phyloP scores from a whole-genome alignment of 208 protist genomes.

The Strigomonas culicis region DNA sequence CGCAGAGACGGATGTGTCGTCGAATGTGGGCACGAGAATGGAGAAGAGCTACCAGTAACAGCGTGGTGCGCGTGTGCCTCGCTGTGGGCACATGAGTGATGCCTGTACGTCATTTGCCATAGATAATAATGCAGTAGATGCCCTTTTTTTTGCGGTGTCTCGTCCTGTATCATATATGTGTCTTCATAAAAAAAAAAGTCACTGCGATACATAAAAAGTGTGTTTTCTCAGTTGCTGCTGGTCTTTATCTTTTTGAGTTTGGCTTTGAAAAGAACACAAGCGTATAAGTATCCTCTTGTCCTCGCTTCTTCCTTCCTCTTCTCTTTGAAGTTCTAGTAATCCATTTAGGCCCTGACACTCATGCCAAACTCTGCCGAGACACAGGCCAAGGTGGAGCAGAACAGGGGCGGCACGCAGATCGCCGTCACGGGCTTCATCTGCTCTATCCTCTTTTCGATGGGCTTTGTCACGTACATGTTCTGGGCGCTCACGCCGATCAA shows the following conservation, averaged over 20 bases:
- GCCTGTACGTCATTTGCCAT: too few species aligned
- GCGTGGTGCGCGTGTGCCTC: too few species aligned
- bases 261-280: too few species aligned
- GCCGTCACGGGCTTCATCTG: constrained; percentile 90
- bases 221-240: too few species aligned
- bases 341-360: too few species aligned
- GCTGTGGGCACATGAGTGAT: too few species aligned
- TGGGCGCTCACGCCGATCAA: constrained; percentile 68
- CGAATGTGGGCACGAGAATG: not conserved
- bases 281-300: too few species aligned
- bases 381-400: not conserved
- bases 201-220: too few species aligned
- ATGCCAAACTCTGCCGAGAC: not conserved
- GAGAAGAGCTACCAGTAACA: not conserved
- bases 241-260: too few species aligned
- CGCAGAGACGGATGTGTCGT: constrained; percentile 24
- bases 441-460: constrained; percentile 52
- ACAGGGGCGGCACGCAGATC: constrained; percentile 12
- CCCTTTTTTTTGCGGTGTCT: too few species aligned
- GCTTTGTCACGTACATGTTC: constrained; percentile 60
- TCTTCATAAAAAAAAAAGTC: not conserved
- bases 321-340: not conserved
- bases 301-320: not conserved
- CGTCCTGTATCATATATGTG: not conserved
- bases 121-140: too few species aligned